A percentile compares a stretch with the other conserved stretches of the same genome.
Conservation (phyloP, 306 rosid genomes). For the Castanopsis chinensis region DNA sequence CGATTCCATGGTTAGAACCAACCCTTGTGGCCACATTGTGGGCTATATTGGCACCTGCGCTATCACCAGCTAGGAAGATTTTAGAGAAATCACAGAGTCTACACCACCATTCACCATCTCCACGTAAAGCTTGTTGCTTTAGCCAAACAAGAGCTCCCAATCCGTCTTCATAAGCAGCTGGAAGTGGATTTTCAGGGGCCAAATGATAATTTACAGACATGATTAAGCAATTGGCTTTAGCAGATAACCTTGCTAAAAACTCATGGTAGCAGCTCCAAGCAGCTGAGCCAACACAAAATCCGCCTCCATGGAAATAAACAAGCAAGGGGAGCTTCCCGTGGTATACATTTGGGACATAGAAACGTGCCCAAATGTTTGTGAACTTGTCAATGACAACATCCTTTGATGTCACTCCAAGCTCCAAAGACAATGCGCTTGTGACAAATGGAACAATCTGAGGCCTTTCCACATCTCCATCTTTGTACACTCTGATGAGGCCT, state of each 20-base stretch:
- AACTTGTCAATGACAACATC: slow-evolving; percentile 62
- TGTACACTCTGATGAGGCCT: slow-evolving; percentile 71
- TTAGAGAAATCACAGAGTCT: slow-evolving; percentile 48
- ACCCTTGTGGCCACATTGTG: slow-evolving; percentile 46
- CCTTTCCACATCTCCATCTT: slow-evolving; percentile 69
- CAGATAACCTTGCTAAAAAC: slow-evolving; percentile 52
- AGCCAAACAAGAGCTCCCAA: slow-evolving; percentile 60
- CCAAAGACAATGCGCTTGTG: slow-evolving; percentile 31
- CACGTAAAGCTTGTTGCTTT: slow-evolving; percentile 37
- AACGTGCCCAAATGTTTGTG: slow-evolving; percentile 64
- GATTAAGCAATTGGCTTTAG: slow-evolving; percentile 45
- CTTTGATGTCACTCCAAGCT: slow-evolving; percentile 44
- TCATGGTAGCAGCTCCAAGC: slow-evolving; percentile 87
- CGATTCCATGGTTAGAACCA: slow-evolving; percentile 11
- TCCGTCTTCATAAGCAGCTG: slow-evolving; percentile 85
- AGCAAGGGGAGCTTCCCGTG: slow-evolving; percentile 57
- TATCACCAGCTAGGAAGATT: slow-evolving; percentile 69
- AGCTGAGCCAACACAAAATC: slow-evolving; percentile 85
- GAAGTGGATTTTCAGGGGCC: slow-evolving; percentile 90
- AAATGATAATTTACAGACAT: slow-evolving; percentile 77
- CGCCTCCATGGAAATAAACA: slow-evolving; percentile 89
- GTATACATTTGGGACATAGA: slow-evolving; percentile 51
- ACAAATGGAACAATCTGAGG: slow-evolving; percentile 60
- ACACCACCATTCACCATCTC: slow-evolving; percentile 53
- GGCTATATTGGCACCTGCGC: slow-evolving; percentile 92